Conservation (phyloP, 2,329 filamentous ascomycete genomes). For the Neopestalotiopsis rosae region DNA sequence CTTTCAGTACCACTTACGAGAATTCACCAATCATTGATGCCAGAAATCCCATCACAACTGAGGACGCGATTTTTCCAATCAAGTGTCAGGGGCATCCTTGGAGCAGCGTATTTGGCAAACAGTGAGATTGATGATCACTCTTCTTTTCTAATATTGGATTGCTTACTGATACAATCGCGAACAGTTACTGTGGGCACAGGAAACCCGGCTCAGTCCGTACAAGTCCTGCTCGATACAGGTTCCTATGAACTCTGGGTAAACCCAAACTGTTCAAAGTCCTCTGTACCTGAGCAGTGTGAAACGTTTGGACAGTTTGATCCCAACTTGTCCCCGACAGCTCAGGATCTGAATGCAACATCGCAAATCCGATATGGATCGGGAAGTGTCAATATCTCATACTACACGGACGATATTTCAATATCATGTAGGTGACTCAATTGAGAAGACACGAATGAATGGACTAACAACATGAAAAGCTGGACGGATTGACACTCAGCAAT, state of each 20-base stretch:
- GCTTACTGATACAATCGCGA: not conserved
- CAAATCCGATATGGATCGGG: constrained; percentile 44
- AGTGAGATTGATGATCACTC: constrained; percentile 24
- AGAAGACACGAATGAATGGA: not conserved
- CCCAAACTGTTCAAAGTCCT: constrained; percentile 47
- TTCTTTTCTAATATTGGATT: not conserved
- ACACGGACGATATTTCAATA: constrained; percentile 50
- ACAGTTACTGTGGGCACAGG: constrained; percentile 12
- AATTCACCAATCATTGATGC: constrained; percentile 27
- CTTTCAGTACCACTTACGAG: constrained; percentile 34
- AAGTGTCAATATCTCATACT: constrained; percentile 49
- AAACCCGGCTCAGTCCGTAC: constrained; percentile 38
- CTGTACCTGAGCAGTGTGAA: constrained; percentile 43
- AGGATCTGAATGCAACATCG: constrained; percentile 42
- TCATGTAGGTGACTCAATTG: constrained; percentile 39
- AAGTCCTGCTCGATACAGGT: constrained; percentile 56
- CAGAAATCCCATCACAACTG: constrained; percentile 31
- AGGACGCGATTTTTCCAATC: constrained; percentile 33
- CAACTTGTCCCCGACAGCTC: constrained; percentile 43
- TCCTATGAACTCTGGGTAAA: constrained; percentile 63
- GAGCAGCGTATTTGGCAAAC: constrained; percentile 38
- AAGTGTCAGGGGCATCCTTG: constrained; percentile 34
- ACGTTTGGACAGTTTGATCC: constrained; percentile 51
- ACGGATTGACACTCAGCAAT: constrained; percentile 50
- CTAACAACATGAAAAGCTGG: constrained; percentile 31